phyloP scores from a whole-genome alignment of 1,284 basidiomycete genomes.

The Schizophyllum amplum region DNA sequence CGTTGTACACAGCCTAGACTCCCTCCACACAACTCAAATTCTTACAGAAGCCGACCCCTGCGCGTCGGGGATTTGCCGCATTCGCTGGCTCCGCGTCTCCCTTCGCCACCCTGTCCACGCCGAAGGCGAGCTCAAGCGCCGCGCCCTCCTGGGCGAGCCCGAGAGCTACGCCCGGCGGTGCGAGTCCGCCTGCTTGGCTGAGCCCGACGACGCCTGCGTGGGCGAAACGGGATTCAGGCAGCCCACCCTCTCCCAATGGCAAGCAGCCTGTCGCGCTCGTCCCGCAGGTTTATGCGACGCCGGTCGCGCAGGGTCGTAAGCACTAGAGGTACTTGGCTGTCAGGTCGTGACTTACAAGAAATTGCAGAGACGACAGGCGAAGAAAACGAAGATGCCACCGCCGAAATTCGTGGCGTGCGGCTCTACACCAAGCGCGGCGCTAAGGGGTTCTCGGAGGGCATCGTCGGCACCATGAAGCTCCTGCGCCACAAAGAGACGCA shows the following conservation, averaged over 20 bases:
- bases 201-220: background rate
- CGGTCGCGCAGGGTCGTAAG: background rate
- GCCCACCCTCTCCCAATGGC: background rate
- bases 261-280: background rate
- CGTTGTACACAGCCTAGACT: background rate
- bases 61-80: background rate
- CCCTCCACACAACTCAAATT: background rate
- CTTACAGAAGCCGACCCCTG: background rate
- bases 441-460: conserved; percentile 49
- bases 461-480: conserved; percentile 53
- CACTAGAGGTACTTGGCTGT: background rate
- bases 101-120: background rate
- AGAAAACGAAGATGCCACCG: conserved; percentile 46
- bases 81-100: background rate
- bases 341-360: background rate
- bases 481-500: conserved; percentile 33
- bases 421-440: conserved; percentile 53
- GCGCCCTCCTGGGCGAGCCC: background rate
- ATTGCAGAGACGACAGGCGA: conserved; percentile 46
- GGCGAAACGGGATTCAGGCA: background rate
- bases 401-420: conserved; percentile 51
- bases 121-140: background rate
- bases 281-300: background rate
- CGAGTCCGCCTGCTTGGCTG: background rate
- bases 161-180: background rate